Evolutionary conservation across 495 filamentous ascomycete species (phyloP), one percentile per base, ranked within the genome.

Genomic region (Podospora pseudopauciseta): DNA sequence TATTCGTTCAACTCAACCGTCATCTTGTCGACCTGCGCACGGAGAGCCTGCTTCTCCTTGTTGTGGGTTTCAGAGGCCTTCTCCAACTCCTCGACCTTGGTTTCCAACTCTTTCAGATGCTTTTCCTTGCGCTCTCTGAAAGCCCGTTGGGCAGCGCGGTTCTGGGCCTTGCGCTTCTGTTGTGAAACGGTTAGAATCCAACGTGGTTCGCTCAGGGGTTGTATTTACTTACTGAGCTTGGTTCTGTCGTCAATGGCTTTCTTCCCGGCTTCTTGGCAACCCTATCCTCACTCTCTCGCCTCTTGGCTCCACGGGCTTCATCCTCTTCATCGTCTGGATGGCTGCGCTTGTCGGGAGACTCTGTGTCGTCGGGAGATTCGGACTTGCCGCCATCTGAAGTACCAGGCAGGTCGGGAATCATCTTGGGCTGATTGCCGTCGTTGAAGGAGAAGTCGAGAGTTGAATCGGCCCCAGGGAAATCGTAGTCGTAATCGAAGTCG

Each of bases 111-210:
- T 76, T 94, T 96, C 57, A 99, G 76, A 74, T 99, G 95, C 80
- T 92, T 96, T 80, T 99, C 95, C 81, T 99, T 99, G 60, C 95
- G 91, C 77, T 99, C 95, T 27, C 95, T 87, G 86, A 99, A 99
- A 6, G 95, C 95, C 56, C 95, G 87, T 80, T 99, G 95, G 30
- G 95, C 95, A 1, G 96, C 95, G 67, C 95, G 90, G 72, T 99
- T 99, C 76, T 99, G 95, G 13, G 96, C 95, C 81, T 99, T 99
- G 71, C 95, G 92, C 83, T 99, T 99, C 94, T 97, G 72, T 67
- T 27, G n/a, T 5, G 9, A 61, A 11, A 59, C 53, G 49, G 78
- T 91, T 78, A 89, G 86, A 76, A 59, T 49, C 39, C 15, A 49
- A 16, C 72, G 60, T 26, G 59, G 5, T 64, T 63, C 56, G 59